Evolutionary conservation across 768 basidiomycete species (phyloP).

Genomic region (Suillus americanus): DNA sequence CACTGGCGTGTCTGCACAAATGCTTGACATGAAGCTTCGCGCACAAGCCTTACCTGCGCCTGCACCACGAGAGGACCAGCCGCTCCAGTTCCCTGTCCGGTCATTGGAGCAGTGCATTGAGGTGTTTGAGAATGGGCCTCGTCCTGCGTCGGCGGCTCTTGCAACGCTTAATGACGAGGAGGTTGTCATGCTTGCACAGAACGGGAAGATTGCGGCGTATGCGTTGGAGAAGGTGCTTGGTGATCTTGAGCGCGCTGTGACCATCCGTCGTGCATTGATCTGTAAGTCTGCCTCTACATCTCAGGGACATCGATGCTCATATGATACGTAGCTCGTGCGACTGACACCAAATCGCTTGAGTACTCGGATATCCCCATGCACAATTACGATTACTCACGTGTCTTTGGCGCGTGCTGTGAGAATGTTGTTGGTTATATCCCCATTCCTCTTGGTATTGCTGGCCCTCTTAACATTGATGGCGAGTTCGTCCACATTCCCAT

Average conservation of each 20-base stretch:
- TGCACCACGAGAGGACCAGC: conserved; percentile 14
- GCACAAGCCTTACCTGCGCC: conserved; percentile 17
- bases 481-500: conserved; percentile 87
- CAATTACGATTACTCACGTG: conserved; percentile 90
- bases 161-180: conserved; percentile 86
- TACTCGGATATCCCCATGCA: conserved; percentile 76
- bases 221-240: conserved; percentile 94
- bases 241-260: conserved; percentile 83
- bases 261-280: conserved; percentile 82
- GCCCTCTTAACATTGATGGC: conserved; percentile 91
- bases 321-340: conserved; percentile 67
- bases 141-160: conserved; percentile 56
- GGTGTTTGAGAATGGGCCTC: conserved; percentile 73
- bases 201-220: conserved; percentile 93
- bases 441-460: conserved; percentile 93
- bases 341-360: conserved; percentile 82
- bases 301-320: conserved; percentile 6
- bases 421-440: conserved; percentile 98
- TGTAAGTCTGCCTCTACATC: conserved; percentile 55
- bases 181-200: conserved; percentile 82
- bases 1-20: conserved; percentile 26
- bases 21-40: conserved; percentile 35
- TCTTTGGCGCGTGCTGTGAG: conserved; percentile 97
- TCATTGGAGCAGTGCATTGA: conserved; percentile 76
- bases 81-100: conserved; percentile 34